Percentiles rank a stretch among this genome's conserved stretches.
phyloP scores from a whole-genome alignment of 139 green algal species.

The Auxenochlorella protothecoides region DNA sequence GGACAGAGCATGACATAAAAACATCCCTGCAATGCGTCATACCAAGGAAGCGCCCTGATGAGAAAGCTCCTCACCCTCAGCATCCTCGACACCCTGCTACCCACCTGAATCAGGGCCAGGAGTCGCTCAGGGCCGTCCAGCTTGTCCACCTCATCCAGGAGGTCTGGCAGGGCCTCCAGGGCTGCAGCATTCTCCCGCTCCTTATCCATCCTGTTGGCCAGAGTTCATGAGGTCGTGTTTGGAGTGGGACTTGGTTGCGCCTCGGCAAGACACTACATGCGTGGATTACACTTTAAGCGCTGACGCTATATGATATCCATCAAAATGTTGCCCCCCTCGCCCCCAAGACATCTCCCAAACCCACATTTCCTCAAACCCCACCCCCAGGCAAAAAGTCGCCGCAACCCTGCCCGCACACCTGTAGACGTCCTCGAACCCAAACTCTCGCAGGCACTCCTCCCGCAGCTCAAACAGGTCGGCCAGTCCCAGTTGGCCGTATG shows the following conservation, averaged over 20 bases:
- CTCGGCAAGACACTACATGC: too few species aligned
- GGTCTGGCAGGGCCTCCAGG: conserved; percentile 81
- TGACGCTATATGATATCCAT: too few species aligned
- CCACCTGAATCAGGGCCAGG: conserved; percentile 60
- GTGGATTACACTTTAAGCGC: too few species aligned
- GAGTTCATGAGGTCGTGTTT: too few species aligned
- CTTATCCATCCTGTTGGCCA: conserved; percentile 54
- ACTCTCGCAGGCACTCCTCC: conserved; percentile 95
- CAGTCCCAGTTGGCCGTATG: conserved; percentile 82
- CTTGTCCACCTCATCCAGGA: conserved; percentile 83
- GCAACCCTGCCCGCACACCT: conserved; percentile 14
- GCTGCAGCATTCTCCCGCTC: conserved; percentile 78
- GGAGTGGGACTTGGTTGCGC: too few species aligned
- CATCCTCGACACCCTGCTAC: too few species aligned
- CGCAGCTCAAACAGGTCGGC: conserved; percentile 90
- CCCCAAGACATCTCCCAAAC: too few species aligned
- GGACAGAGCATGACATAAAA: too few species aligned
- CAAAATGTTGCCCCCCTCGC: too few species aligned
- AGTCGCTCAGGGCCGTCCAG: conserved; percentile 50
- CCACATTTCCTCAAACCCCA: too few species aligned
- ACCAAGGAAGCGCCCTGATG: neutral
- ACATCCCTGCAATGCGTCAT: neutral
- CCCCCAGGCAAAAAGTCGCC: too few species aligned
- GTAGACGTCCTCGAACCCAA: conserved; percentile 93
- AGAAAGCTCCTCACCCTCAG: too few species aligned